Evolutionary conservation across 345 rosid species (phyloP).

Genomic region (Geranium brycei): DNA sequence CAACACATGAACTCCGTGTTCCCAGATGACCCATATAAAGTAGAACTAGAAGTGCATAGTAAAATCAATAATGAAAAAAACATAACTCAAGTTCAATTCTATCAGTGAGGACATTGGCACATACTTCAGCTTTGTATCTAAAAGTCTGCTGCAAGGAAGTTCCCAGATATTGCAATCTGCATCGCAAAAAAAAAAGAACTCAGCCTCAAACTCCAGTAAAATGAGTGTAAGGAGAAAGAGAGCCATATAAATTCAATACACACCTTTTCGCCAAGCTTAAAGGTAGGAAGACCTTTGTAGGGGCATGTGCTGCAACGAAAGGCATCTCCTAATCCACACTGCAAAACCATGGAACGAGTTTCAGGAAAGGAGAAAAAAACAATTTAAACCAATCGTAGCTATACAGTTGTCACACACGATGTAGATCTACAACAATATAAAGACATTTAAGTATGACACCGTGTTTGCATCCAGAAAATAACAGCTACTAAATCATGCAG

Average conservation of each 20-base stretch:
- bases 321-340: constrained; percentile 98
- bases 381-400: background rate
- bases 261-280: constrained; percentile 94
- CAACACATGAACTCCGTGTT: background rate
- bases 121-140: constrained; percentile 16
- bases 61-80: no score
- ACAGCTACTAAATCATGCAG: background rate
- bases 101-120: background rate
- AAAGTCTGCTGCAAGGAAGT: constrained; percentile 73
- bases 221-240: background rate
- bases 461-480: background rate
- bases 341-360: constrained; percentile 4
- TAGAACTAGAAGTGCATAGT: no score
- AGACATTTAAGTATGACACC: background rate
- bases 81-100: background rate
- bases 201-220: background rate
- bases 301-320: constrained; percentile 94
- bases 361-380: background rate
- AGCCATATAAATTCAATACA: background rate
- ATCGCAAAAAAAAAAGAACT: constrained; percentile 6
- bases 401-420: background rate
- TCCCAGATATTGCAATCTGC: constrained; percentile 61
- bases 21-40: no score
- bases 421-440: background rate
- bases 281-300: constrained; percentile 81